Conservation (phyloP, 75 land plant genomes). For the Gnetum montanum region DNA sequence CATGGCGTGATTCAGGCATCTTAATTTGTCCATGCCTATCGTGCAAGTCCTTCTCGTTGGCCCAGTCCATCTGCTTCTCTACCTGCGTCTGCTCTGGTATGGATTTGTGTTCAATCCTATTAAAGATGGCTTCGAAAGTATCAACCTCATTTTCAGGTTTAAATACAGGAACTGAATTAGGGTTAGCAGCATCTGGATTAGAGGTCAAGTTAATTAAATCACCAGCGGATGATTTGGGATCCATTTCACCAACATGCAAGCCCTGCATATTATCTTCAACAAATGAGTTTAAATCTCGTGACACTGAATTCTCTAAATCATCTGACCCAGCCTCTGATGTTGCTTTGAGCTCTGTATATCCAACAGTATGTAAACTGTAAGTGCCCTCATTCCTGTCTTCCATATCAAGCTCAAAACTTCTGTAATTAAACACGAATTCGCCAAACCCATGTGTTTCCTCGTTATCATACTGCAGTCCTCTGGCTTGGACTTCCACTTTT, state of each 20-base stretch:
- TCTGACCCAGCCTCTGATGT: constrained; percentile 42
- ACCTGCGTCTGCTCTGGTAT: not conserved
- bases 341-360: constrained; percentile 43
- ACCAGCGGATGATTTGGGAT: constrained; percentile 14
- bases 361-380: constrained; percentile 41
- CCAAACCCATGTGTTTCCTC: not conserved
- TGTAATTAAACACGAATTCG: too few species aligned
- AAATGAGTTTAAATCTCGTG: not conserved
- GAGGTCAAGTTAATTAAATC: constrained; percentile 20
- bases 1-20: not conserved
- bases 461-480: not conserved
- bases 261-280: constrained; percentile 11
- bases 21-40: not conserved
- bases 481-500: constrained; percentile 7
- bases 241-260: constrained; percentile 2
- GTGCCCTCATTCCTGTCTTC: constrained; percentile 12
- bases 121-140: not conserved
- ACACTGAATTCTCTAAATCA: constrained; percentile 27
- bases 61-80: not conserved
- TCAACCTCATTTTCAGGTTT: not conserved
- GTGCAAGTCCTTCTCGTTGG: not conserved
- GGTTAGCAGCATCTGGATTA: constrained; percentile 8
- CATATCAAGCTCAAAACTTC: not conserved
- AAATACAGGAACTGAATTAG: not conserved
- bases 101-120: not conserved